These are phyloP conservation scores for Pyracantha coccinea DNA, from an alignment of 331 rosid species.

Conservation along the genomic window DNA sequence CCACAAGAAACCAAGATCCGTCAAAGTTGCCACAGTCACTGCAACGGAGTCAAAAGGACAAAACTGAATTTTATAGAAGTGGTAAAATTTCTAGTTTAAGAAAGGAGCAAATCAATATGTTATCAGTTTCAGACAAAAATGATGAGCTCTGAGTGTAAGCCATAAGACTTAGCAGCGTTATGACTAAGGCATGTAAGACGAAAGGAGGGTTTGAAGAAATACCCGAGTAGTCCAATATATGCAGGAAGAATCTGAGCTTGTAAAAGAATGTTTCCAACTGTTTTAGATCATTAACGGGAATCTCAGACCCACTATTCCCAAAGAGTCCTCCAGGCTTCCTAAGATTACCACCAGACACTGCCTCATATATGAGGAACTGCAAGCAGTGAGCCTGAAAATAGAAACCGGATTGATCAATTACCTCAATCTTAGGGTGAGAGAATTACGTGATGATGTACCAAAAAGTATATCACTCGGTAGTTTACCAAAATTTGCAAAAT, in stretches of 20 bases:
- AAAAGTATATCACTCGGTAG: background rate
- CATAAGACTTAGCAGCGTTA: too few relatives aligned
- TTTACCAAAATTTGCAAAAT: too few relatives aligned
- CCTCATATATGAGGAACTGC: slow-evolving; percentile 95
- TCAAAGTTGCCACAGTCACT: slow-evolving; percentile 76
- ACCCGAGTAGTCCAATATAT: slow-evolving; percentile 92
- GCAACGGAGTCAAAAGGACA: slow-evolving; percentile 30
- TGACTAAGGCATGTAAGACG: background rate
- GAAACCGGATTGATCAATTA: slow-evolving; percentile 24
- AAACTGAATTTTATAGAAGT: slow-evolving; percentile 21
- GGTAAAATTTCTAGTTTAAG: background rate
- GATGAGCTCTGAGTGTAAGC: too few relatives aligned
- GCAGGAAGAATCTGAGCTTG: slow-evolving; percentile 93
- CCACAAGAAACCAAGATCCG: slow-evolving; percentile 99
- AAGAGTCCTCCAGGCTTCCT: slow-evolving; percentile 99
- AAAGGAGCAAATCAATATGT: background rate
- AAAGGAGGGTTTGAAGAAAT: slow-evolving; percentile 9
- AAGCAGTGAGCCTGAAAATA: slow-evolving; percentile 82
- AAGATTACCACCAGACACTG: slow-evolving; percentile 97
- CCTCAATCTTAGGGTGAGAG: background rate
- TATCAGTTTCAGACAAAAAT: background rate
- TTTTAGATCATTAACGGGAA: slow-evolving; percentile 86
- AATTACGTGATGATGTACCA: background rate
- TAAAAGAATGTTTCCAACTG: slow-evolving; percentile 90
- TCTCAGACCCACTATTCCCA: slow-evolving; percentile 92